Conservation (phyloP, 805 yeast genomes). For the Starmerella floris region DNA sequence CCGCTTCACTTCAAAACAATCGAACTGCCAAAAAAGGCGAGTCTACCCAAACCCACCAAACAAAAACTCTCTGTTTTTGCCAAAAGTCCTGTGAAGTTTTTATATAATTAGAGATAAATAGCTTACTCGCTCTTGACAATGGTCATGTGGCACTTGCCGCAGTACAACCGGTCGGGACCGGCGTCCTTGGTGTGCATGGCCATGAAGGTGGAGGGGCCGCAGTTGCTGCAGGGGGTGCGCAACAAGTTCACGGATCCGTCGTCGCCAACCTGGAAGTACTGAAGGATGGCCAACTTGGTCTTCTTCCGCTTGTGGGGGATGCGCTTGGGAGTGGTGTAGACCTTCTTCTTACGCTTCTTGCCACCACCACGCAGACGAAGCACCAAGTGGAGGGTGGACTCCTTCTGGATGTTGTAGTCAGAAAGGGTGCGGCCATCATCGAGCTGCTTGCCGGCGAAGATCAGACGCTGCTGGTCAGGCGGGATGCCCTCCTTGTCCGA, state of each 20-base stretch:
- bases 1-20: no score
- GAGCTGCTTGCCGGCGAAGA: constrained; percentile 95
- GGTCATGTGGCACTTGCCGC: constrained; percentile 98
- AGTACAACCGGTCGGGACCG: constrained; percentile 97
- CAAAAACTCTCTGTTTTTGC: no score
- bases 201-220: constrained; percentile 99
- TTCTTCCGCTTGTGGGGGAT: constrained; percentile 99
- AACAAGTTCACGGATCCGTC: constrained; percentile 98
- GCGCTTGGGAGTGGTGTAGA: constrained; percentile 99
- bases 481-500: constrained; percentile 97
- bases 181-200: constrained; percentile 79
- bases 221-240: constrained; percentile 95
- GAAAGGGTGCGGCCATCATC: constrained; percentile 88
- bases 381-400: constrained; percentile 90
- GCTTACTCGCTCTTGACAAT: constrained; percentile 27
- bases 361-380: constrained; percentile 98
- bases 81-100: no score
- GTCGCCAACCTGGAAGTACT: constrained; percentile 97
- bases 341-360: constrained; percentile 99
- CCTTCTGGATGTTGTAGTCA: constrained; percentile 97
- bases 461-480: constrained; percentile 93
- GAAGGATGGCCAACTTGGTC: constrained; percentile 97
- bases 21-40: no score
- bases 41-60: no score
- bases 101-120: constrained; percentile 6